These are phyloP conservation scores for Yarrowia yakushimensis DNA, from an alignment of 805 yeast species.

Conservation along the genomic window DNA sequence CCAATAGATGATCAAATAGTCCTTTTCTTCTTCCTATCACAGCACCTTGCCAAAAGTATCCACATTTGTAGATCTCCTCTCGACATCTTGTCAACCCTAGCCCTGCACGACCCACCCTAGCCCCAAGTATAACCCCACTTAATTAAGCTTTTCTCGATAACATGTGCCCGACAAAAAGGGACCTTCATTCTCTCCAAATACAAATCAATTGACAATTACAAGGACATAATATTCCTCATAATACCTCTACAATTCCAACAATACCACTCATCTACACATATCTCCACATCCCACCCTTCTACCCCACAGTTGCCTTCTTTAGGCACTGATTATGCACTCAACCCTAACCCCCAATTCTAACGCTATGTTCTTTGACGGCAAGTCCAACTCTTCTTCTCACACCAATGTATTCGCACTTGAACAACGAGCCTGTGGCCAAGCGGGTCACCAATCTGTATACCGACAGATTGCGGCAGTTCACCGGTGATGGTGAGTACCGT, in stretches of 20 bases:
- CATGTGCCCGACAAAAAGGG: no score
- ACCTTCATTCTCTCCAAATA: no score
- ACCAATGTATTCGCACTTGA: conserved; percentile 30
- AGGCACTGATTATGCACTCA: conserved; percentile 20
- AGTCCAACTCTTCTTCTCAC: not conserved
- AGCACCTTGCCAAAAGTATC: no score
- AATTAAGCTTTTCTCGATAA: no score
- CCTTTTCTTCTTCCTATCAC: no score
- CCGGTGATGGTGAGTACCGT: conserved; percentile 71
- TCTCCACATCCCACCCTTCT: not conserved
- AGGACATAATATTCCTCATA: no score
- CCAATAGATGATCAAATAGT: no score
- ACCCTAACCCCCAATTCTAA: not conserved
- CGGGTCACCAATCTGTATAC: conserved; percentile 73
- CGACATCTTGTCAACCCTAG: no score
- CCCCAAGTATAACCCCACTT: no score
- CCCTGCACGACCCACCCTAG: no score
- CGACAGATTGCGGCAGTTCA: conserved; percentile 71
- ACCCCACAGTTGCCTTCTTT: not conserved
- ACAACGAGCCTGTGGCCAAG: conserved; percentile 61
- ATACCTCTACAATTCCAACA: not conserved
- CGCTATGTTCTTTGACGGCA: not conserved
- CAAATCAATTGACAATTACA: no score
- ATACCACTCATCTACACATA: not conserved
- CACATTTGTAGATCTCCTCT: no score